Percentiles rank a stretch among this genome's conserved stretches.
Evolutionary conservation across 2,329 filamentous ascomycete genomes (phyloP).

Genomic region (Beauveria caledonica): DNA sequence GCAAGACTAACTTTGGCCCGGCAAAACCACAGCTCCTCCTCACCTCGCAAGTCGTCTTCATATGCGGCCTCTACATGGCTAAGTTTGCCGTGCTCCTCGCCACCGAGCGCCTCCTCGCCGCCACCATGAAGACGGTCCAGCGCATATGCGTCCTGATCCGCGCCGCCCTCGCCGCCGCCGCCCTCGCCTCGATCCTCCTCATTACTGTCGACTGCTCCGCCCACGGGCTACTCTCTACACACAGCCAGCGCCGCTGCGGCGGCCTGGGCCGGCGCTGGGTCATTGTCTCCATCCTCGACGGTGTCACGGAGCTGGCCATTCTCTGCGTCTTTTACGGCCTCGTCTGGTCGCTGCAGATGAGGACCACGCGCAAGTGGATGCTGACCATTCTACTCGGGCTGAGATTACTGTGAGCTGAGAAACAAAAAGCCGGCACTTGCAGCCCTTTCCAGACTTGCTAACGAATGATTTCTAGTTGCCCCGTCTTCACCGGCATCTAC

Average conservation of each 20-base stretch:
- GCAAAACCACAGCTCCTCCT: conserved; percentile 1
- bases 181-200: conserved; percentile 8
- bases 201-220: conserved; percentile 7
- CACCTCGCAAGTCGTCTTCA: conserved; percentile 11
- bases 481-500: conserved; percentile 12
- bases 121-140: conserved; percentile 10
- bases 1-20: background rate
- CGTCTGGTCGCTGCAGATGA: conserved; percentile 10
- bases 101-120: conserved; percentile 14
- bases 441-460: background rate
- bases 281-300: conserved; percentile 1
- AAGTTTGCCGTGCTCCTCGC: conserved; percentile 17
- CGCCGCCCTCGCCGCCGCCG: conserved; percentile 4
- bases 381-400: conserved; percentile 3
- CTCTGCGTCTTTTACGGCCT: conserved; percentile 8
- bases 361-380: background rate
- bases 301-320: background rate
- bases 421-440: background rate
- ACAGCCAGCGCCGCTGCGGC: background rate
- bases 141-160: conserved; percentile 10
- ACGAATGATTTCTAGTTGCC: background rate
- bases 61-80: conserved; percentile 13
- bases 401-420: conserved; percentile 1
- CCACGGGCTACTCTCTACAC: background rate
- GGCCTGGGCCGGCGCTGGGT: conserved; percentile 3